Evolutionary conservation across 345 rosid species (phyloP), one percentile per base, ranked within the genome.

Genomic region (Citrus reticulata): DNA sequence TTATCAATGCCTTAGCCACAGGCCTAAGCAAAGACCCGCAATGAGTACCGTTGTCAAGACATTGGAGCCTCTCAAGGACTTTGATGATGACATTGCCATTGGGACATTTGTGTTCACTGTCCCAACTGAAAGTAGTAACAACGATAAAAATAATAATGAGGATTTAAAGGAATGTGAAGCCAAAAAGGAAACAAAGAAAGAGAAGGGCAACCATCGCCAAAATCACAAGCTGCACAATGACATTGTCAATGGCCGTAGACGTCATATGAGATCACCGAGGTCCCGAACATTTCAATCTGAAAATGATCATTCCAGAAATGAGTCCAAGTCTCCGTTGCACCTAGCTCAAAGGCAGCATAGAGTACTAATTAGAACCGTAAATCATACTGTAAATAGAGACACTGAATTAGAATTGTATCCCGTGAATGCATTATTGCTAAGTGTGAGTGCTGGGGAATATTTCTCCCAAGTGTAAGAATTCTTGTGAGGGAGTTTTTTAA

Each of bases 11-110:
- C 86, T 95, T 68, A 90, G 98, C 75, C 90, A 90, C 68, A 79
- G 97, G 80, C 92, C 98, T 0, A 95, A 92, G 86, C 90, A 84
- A 46, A 87, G 98, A 64, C 98, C 98, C 0, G 75, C 77, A 25
- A 91, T 95, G 94, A 83, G 90, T 30, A 22, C 75, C 0, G 93
- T 95, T 8, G 93, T 95, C n/a, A 79, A 84, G 72, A 90, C 80
- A 2, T 78, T 95, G 54, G 92, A 89, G 27, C 87, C 92, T 16
- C 93, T 95, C 62, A 81, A 87, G 80, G 91, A 89, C 62, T 86
- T 76, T 34, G 84, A 84, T 42, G 84, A 84, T 2, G 97, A 95
- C 75, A 62, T 89, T 30, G 85, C 92, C 0, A 66, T 85, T 24
- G 93, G 94, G 37, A 81, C 98, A 5, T 93, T 93, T 34, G 92